A percentile compares a stretch with the other conserved stretches of the same genome.
These are phyloP conservation scores for Tylopilus rubrobrunneus DNA, from an alignment of 768 basidiomycete species.

Conservation along the genomic window DNA sequence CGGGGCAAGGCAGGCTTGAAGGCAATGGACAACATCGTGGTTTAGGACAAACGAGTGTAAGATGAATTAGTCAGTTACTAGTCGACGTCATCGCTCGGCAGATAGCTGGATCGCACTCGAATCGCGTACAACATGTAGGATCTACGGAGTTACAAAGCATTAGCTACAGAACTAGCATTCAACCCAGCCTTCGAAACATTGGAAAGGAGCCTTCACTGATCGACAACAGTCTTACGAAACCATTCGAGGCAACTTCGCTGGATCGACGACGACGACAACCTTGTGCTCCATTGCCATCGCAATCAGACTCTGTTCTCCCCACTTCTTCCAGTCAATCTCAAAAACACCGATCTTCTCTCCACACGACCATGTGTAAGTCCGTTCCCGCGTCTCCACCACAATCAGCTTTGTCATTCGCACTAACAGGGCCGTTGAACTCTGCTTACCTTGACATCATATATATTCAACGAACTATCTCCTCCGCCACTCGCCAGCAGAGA, in stretches of 20 bases:
- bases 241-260: slow-evolving; percentile 33
- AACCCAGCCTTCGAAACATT: no score
- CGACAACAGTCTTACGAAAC: neutral
- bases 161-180: no score
- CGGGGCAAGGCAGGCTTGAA: slow-evolving; percentile 19
- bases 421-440: slow-evolving; percentile 15
- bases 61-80: slow-evolving; percentile 12
- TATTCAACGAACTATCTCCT: slow-evolving; percentile 70
- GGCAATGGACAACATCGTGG: slow-evolving; percentile 17
- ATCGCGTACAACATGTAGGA: no score
- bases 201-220: neutral
- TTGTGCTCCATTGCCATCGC: slow-evolving; percentile 67
- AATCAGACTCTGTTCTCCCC: slow-evolving; percentile 52
- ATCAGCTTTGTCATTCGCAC: slow-evolving; percentile 4
- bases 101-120: no score
- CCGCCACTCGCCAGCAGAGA: slow-evolving; percentile 71
- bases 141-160: no score
- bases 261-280: slow-evolving; percentile 65
- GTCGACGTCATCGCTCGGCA: slow-evolving; percentile 12
- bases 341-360: slow-evolving; percentile 65
- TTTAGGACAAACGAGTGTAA: neutral
- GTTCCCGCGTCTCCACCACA: slow-evolving; percentile 38
- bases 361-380: slow-evolving; percentile 63
- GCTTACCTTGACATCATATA: slow-evolving; percentile 70
- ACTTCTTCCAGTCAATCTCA: slow-evolving; percentile 72